Percentiles rank a stretch among this genome's conserved stretches.
phyloP scores from a whole-genome alignment of 495 filamentous ascomycete species.

The Penicillium robsamsonii region DNA sequence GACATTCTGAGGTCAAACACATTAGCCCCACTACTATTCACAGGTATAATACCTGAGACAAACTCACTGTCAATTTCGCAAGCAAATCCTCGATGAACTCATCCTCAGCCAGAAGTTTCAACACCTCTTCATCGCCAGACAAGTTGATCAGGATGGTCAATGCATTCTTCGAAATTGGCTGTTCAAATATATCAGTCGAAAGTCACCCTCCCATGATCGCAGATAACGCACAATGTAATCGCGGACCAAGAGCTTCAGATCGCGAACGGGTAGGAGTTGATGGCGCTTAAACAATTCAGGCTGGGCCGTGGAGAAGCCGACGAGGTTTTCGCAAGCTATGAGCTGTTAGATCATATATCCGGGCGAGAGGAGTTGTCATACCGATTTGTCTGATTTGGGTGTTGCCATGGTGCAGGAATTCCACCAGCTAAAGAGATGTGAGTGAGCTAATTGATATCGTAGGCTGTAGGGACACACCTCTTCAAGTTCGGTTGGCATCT shows the following conservation, averaged over 20 bases:
- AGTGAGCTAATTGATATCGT: background rate
- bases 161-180: slow-evolving; percentile 91
- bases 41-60: background rate
- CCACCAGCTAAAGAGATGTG: slow-evolving; percentile 64
- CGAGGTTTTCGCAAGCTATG: slow-evolving; percentile 76
- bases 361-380: slow-evolving; percentile 29
- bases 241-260: slow-evolving; percentile 83
- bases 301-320: slow-evolving; percentile 76
- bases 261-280: slow-evolving; percentile 74
- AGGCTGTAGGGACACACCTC: slow-evolving; percentile 53
- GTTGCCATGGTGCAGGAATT: slow-evolving; percentile 87
- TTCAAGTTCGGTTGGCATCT: slow-evolving; percentile 80
- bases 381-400: slow-evolving; percentile 76
- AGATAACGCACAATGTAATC: slow-evolving; percentile 66
- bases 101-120: slow-evolving; percentile 70
- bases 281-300: slow-evolving; percentile 80
- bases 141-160: slow-evolving; percentile 91
- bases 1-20: slow-evolving; percentile 40
- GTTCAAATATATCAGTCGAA: slow-evolving; percentile 7
- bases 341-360: slow-evolving; percentile 4
- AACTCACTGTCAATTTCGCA: slow-evolving; percentile 70
- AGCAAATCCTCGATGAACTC: slow-evolving; percentile 76
- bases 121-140: slow-evolving; percentile 70
- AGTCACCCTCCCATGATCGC: background rate
- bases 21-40: background rate